A percentile compares a stretch with the other conserved stretches of the same genome.
These are phyloP conservation scores for Saccharum spontaneum DNA, from an alignment of 176 grass and related monocot species.

Conservation along the genomic window DNA sequence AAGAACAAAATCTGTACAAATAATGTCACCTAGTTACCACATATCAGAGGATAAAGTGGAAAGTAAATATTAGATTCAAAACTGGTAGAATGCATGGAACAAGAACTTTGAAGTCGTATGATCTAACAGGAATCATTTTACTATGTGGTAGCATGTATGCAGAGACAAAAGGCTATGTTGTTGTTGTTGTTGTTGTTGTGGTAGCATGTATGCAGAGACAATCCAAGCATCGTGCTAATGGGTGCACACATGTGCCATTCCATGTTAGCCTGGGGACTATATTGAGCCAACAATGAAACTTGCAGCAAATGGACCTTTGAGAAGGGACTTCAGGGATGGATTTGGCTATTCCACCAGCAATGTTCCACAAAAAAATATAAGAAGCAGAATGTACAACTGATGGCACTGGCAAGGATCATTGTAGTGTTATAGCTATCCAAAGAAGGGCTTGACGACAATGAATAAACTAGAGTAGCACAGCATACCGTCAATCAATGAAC, in stretches of 20 bases:
- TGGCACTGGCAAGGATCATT: slow-evolving; percentile 12
- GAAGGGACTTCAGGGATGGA: neutral
- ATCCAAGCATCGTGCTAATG: neutral
- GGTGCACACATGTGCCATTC: neutral
- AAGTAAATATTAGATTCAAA: neutral
- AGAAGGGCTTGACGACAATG: neutral
- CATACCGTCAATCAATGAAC: slow-evolving; percentile 45
- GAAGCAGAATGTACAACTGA: neutral
- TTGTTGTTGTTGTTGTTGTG: too few species aligned
- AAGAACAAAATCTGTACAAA: neutral
- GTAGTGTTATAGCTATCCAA: neutral
- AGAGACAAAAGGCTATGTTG: too few species aligned
- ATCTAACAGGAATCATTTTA: neutral
- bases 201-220: neutral
- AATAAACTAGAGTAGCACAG: slow-evolving; percentile 13
- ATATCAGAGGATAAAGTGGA: neutral
- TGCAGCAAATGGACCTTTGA: neutral
- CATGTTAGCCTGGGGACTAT: neutral
- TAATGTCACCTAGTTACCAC: neutral
- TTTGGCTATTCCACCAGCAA: neutral
- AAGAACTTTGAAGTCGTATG: neutral
- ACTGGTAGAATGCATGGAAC: neutral
- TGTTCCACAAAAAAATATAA: neutral
- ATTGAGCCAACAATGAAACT: neutral
- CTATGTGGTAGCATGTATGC: neutral